Evolutionary conservation across 352 stramenopile genomes (phyloP).

Genomic region (Phytophthora sp.): DNA sequence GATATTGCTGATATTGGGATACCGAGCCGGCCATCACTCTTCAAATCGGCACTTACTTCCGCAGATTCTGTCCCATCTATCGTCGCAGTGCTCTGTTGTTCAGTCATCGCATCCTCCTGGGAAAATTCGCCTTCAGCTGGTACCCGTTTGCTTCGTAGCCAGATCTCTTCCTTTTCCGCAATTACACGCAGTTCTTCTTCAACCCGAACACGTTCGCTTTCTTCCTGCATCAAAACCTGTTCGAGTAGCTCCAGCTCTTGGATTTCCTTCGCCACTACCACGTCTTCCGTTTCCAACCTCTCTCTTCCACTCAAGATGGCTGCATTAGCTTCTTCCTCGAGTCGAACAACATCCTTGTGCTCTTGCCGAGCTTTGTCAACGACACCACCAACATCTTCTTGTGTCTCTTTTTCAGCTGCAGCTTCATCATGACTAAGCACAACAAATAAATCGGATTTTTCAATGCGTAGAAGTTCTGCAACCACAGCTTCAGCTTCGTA

Average conservation of each 20-base stretch:
- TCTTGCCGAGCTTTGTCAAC: not conserved
- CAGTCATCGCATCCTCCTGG: not conserved
- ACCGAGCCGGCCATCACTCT: not conserved
- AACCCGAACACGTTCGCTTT: slow-evolving; percentile 26
- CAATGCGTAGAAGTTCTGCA: not conserved
- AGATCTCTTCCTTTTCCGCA: slow-evolving; percentile 37
- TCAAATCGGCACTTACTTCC: not conserved
- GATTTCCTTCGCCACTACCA: slow-evolving; percentile 26
- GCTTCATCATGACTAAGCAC: slow-evolving; percentile 4
- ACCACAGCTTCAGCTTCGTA: slow-evolving; percentile 6
- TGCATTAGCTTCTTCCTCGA: slow-evolving; percentile 5
- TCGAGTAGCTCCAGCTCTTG: slow-evolving; percentile 30
- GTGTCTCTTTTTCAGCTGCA: slow-evolving; percentile 2
- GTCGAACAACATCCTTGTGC: not conserved
- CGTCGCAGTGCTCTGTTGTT: not conserved
- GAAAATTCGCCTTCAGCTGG: not conserved
- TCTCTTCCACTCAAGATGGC: slow-evolving; percentile 4
- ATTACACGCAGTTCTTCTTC: slow-evolving; percentile 43
- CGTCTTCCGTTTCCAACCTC: slow-evolving; percentile 11
- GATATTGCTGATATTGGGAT: not conserved
- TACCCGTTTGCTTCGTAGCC: slow-evolving; percentile 13
- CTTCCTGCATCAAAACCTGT: slow-evolving; percentile 23
- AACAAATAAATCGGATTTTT: not conserved
- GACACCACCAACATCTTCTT: not conserved
- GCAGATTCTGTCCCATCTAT: not conserved